Conservation (phyloP, 75 land plant genomes). For the Selaginella tamariscina region DNA sequence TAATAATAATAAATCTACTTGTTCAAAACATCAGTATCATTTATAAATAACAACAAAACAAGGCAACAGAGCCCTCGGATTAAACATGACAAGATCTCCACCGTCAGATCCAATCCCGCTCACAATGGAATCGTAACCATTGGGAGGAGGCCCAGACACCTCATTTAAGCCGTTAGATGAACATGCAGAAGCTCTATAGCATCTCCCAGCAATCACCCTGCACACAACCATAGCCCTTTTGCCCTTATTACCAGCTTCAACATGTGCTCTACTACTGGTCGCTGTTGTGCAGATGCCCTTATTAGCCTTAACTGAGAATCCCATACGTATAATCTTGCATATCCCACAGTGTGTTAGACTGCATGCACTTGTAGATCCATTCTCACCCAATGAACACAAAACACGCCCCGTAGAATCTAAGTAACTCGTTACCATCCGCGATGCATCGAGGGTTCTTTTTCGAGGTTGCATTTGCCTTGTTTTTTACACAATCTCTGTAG, state of each 20-base stretch:
- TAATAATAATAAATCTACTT: no score
- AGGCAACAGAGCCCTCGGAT: conserved; percentile 72
- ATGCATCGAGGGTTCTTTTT: conserved; percentile 56
- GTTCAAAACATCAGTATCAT: no score
- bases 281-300: conserved; percentile 68
- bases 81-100: conserved; percentile 66
- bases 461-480: conserved; percentile 28
- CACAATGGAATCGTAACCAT: conserved; percentile 53
- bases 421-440: conserved; percentile 92
- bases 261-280: conserved; percentile 74
- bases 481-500: conserved; percentile 58
- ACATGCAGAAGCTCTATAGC: conserved; percentile 36
- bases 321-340: conserved; percentile 57
- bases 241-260: conserved; percentile 20
- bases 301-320: conserved; percentile 34
- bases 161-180: conserved; percentile 29
- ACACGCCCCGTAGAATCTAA: conserved; percentile 70
- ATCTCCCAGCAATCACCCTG: conserved; percentile 81
- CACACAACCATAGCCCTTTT: conserved; percentile 82
- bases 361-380: conserved; percentile 34
- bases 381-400: conserved; percentile 46
- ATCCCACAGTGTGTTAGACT: conserved; percentile 39
- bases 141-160: conserved; percentile 17
- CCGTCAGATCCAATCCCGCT: conserved; percentile 40
- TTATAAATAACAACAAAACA: conserved; percentile 86